Percentiles rank a stretch among this genome's conserved stretches.
phyloP scores from a whole-genome alignment of 2,329 filamentous ascomycete species.

The Didymella exigua region DNA sequence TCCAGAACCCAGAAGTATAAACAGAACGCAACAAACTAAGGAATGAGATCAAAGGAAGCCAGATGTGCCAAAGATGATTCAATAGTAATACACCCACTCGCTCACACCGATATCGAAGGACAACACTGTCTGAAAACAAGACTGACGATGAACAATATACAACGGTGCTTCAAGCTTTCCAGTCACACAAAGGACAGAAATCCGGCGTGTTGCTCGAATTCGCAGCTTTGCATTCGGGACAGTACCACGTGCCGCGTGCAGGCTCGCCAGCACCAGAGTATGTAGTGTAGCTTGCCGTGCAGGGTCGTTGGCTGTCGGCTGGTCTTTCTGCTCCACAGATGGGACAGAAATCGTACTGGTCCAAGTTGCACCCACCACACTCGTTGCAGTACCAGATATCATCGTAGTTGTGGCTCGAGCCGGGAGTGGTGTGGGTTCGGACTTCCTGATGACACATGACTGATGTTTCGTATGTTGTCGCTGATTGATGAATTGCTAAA shows the following conservation, averaged over 20 bases:
- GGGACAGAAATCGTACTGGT: not conserved
- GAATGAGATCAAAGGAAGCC: no score
- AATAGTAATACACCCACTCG: no score
- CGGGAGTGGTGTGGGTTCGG: not conserved
- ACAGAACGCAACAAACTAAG: no score
- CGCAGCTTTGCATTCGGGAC: not conserved
- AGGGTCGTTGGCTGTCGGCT: not conserved
- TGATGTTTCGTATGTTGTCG: not conserved
- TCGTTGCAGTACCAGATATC: constrained; percentile 14
- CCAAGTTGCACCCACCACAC: not conserved
- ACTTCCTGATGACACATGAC: not conserved
- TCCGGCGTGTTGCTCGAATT: not conserved
- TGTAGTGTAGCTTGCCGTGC: not conserved
- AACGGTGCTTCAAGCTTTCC: no score
- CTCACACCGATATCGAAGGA: no score
- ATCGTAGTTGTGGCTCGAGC: not conserved
- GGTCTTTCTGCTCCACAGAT: not conserved
- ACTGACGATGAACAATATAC: no score
- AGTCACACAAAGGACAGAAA: not conserved
- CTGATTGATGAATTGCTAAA: not conserved
- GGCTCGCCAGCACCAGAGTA: not conserved
- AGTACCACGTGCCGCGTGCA: not conserved
- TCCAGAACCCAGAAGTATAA: no score
- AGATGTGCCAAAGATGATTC: no score
- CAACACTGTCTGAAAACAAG: no score